These are phyloP conservation scores for Botrytis pseudocinerea DNA, from an alignment of 2,329 filamentous ascomycete species.

Conservation along the genomic window DNA sequence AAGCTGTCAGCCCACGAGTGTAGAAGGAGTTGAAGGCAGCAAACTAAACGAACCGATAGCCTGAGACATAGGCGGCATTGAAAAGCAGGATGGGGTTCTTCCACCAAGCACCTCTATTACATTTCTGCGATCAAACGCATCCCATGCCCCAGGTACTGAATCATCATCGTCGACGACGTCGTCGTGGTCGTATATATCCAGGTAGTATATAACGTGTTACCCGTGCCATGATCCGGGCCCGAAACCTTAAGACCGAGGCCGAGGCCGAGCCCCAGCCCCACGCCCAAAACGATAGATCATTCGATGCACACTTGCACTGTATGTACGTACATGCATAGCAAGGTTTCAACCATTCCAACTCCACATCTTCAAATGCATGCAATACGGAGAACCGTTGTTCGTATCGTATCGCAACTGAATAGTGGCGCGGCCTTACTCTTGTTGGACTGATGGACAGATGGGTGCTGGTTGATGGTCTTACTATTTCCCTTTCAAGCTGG, in stretches of 20 bases:
- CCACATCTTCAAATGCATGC: neutral
- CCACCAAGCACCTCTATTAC: neutral
- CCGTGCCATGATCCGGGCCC: too few relatives aligned
- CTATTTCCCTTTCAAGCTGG: neutral
- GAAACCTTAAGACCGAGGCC: neutral
- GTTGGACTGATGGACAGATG: too few relatives aligned
- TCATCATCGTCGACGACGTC: neutral
- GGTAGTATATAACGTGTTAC: neutral
- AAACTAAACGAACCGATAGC: neutral
- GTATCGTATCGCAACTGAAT: too few relatives aligned
- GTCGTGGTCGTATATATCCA: neutral
- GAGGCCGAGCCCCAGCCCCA: neutral
- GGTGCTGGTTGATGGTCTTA: too few relatives aligned
- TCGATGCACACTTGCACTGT: neutral
- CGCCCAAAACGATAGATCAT: too few relatives aligned
- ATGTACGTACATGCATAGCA: neutral
- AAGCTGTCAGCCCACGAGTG: too few relatives aligned
- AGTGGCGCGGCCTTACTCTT: neutral
- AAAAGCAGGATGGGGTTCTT: neutral
- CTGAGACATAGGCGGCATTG: neutral
- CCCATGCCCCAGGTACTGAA: neutral
- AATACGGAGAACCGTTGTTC: too few relatives aligned
- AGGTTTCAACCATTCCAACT: neutral
- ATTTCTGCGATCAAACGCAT: rapidly evolving
- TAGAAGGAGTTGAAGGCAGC: neutral